Evolutionary conservation across 2,329 filamentous ascomycete species (phyloP).

Genomic region (Paraphoma sp.): DNA sequence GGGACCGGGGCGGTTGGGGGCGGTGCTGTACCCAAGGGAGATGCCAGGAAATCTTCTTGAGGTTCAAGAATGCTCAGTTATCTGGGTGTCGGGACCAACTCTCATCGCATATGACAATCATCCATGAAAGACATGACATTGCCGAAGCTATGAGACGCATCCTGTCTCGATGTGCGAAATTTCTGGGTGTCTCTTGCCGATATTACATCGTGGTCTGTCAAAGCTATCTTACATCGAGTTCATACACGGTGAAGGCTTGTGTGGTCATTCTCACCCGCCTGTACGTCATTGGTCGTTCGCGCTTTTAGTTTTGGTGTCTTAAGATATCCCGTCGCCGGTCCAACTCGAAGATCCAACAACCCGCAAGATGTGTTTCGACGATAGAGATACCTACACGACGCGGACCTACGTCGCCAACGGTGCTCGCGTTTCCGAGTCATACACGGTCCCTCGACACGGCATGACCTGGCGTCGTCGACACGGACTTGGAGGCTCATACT

Average conservation of each 20-base stretch:
- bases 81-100: too few relatives aligned
- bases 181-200: too few relatives aligned
- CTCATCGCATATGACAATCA: too few relatives aligned
- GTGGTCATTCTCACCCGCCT: background rate
- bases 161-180: too few relatives aligned
- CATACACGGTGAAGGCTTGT: background rate
- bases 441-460: constrained; percentile 11
- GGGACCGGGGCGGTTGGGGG: constrained; percentile 44
- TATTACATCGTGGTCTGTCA: too few relatives aligned
- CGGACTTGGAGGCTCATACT: constrained; percentile 32
- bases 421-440: constrained; percentile 14
- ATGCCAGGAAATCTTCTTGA: constrained; percentile 12
- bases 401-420: constrained; percentile 20
- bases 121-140: too few relatives aligned
- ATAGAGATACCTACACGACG: constrained; percentile 23
- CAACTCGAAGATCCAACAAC: background rate
- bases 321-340: background rate
- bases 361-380: constrained; percentile 33
- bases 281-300: background rate
- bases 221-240: too few relatives aligned
- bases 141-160: too few relatives aligned
- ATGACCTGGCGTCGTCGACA: constrained; percentile 26
- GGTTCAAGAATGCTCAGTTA: background rate
- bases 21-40: constrained; percentile 35
- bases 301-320: background rate